Conservation (phyloP, 805 yeast genomes). For the Candida vartiovaarae region DNA sequence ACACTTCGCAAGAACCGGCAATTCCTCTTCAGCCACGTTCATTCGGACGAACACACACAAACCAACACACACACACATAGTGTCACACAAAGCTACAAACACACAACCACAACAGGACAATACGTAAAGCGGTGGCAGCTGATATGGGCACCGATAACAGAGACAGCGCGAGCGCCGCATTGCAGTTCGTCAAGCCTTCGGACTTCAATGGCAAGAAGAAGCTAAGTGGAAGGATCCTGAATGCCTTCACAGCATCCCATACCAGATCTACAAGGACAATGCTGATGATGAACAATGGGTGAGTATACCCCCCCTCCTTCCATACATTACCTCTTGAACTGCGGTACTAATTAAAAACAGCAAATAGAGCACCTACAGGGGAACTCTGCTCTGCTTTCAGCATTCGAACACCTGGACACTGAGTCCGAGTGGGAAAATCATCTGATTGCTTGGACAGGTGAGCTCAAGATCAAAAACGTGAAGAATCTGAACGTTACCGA, state of each 20-base stretch:
- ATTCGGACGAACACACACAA: too few species aligned
- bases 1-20: too few species aligned
- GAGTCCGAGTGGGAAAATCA: constrained; percentile 83
- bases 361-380: constrained; percentile 61
- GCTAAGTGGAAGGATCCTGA: constrained; percentile 52
- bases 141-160: background rate
- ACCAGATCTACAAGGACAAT: constrained; percentile 42
- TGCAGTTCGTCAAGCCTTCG: constrained; percentile 18
- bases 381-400: constrained; percentile 75
- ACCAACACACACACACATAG: too few species aligned
- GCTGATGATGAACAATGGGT: constrained; percentile 25
- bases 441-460: constrained; percentile 95
- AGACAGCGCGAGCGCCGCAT: background rate
- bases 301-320: background rate
- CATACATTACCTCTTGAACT: background rate
- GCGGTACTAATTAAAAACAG: background rate
- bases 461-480: constrained; percentile 33
- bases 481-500: constrained; percentile 22
- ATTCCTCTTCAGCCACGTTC: too few species aligned
- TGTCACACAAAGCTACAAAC: too few species aligned
- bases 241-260: constrained; percentile 60
- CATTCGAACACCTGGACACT: constrained; percentile 55
- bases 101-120: too few species aligned
- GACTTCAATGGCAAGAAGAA: constrained; percentile 20
- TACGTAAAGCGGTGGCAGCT: too few species aligned